Evolutionary conservation across 2,329 filamentous ascomycete species (phyloP).

Genomic region (Nothopassalora personata): DNA sequence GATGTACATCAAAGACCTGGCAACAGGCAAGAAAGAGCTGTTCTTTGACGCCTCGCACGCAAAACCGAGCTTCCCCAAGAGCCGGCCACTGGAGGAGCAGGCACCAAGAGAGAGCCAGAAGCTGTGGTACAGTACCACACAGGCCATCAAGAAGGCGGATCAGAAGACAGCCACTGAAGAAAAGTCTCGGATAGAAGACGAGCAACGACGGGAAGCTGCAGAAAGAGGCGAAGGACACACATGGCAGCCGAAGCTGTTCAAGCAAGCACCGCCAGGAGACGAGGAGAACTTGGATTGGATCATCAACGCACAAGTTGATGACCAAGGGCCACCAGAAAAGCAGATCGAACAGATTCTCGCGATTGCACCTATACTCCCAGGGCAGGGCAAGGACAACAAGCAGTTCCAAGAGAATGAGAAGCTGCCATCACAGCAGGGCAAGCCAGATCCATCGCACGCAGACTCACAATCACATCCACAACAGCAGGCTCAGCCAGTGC

Average conservation of each 20-base stretch:
- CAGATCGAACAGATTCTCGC: constrained; percentile 77
- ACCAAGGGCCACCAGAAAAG: constrained; percentile 56
- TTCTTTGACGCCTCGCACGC: constrained; percentile 82
- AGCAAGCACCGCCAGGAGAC: constrained; percentile 54
- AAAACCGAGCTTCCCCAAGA: constrained; percentile 67
- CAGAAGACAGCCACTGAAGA: constrained; percentile 88
- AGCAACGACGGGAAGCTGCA: constrained; percentile 82
- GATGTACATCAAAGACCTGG: constrained; percentile 83
- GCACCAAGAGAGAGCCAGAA: constrained; percentile 83
- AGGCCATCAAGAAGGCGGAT: constrained; percentile 77
- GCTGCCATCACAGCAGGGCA: constrained; percentile 18
- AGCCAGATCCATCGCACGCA: constrained; percentile 2
- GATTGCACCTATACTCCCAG: constrained; percentile 77
- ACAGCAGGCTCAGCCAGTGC: constrained; percentile 3
- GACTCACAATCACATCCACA: neutral
- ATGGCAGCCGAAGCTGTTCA: constrained; percentile 85
- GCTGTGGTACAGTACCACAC: constrained; percentile 70
- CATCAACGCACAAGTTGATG: constrained; percentile 74
- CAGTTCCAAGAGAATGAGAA: constrained; percentile 13
- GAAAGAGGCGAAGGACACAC: constrained; percentile 72
- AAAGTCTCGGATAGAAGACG: constrained; percentile 93
- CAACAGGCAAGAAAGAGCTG: constrained; percentile 78
- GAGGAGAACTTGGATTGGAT: constrained; percentile 94
- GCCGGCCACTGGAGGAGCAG: constrained; percentile 78
- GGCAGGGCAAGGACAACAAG: constrained; percentile 53